Evolutionary conservation across 345 rosid species (phyloP), one percentile per base, ranked within the genome.

Genomic region (Hibiscus tridactylites): DNA sequence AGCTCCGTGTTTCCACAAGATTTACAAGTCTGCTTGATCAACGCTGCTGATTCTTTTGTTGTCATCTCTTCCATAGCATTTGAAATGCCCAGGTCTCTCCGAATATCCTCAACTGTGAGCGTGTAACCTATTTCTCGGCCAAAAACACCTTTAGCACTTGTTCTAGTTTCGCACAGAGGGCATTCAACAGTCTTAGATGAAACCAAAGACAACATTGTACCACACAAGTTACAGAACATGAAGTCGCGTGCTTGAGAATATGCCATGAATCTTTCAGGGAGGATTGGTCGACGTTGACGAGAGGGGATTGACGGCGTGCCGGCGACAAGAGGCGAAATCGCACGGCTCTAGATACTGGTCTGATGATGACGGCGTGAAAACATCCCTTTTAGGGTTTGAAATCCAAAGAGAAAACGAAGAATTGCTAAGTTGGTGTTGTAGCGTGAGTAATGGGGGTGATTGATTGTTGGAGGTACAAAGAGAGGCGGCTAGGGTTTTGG

Each of bases 141-240:
- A 71, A 69, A 69, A 57, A 85, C 66, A 50, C 88, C 92, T 78
- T 75, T 62, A 0, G 82, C 74, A 44, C 73, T 73, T 73, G 71
- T 71, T 68, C 57, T 80, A 29, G 73, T 80, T 65, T 80, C 80
- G 76, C 92, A 85, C 54, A 71, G 42, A 39, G 88, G 77, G 42
- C 87, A 85, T 35, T 78, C 70, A 0, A 73, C 85, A 62, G 31
- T 66, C 69, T 77, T 73, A 9, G 44, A 15, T 0, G 83, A 57
- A 13, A 53, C 59, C 29, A 81, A 56, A 57, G 50, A 50, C 19
- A 87, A 78, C 83, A 79, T 81, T 11, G 88, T 82, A 64, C 91
- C 89, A 63, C 91, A 87, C 29, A 79, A 67, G 47, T 68, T 78
- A 65, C 89, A 87, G 77, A 87, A 87, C 80, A 85, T 67, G 77